Base-by-base conservation (phyloP, 257 asterid species). In the Solanum chilense region DNA sequence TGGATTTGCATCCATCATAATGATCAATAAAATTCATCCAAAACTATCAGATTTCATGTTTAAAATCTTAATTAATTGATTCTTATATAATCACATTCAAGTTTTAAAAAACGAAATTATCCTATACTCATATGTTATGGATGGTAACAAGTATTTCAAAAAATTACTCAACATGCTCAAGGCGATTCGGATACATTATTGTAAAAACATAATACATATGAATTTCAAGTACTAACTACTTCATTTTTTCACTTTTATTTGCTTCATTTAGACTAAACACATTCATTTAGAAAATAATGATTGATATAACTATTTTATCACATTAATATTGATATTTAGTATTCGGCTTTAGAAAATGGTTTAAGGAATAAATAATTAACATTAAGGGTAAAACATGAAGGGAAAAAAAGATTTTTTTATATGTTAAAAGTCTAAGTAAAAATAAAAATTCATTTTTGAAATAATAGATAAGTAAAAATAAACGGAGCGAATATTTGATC, bases 111-210 rank as follows among this genome's bases (percentile, higher is more conserved):
- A 33, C 0, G 16, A 1, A 31, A 29, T 29, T 31, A 31, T 15
- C 0, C 21, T 3, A 68, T 69, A 69, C 0, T 14, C 7, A 14
- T 68, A 33, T 12, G 0, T 3, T 8, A 16, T 3, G 23, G 23
- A 29, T 29, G 21, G 0, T 31, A 69, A 69, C 2, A 13, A 7
- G 12, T 31, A 69, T 69, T 12, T 0, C 44, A 1, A 2, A 4
- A 0, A 70, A 33, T 9, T 33, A 33, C 4, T 33, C 7, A 4
- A 16, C 8, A 0, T 3, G 25, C 14, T 21, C 4, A 70, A 33
- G 7, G 0, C 0, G 1, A 8, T 9, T 5, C 4, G 0, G 11
- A 4, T 14, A 33, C 3, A 7, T 7, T 69, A 69, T 7, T 13
- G 15, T 7, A n/a, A 69, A 69, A 68, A 25, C n/a, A 29, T 6